phyloP scores from a whole-genome alignment of 768 basidiomycete species.

The Lenzites betulinus region DNA sequence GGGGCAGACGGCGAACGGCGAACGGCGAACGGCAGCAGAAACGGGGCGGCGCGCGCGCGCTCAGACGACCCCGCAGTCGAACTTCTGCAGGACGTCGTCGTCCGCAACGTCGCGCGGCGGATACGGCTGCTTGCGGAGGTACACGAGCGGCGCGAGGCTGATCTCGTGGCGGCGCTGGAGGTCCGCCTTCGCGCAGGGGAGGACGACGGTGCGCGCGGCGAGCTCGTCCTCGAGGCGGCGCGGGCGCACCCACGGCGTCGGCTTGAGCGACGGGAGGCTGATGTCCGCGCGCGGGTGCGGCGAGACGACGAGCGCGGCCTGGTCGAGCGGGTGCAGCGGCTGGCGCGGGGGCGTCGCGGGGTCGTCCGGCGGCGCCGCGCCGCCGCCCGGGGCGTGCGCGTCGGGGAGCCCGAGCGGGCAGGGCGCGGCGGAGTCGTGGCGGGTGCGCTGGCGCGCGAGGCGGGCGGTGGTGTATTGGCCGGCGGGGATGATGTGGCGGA shows the following conservation, averaged over 20 bases:
- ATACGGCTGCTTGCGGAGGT: slow-evolving; percentile 60
- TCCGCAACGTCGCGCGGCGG: slow-evolving; percentile 69
- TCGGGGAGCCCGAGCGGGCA: background rate
- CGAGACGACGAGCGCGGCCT: background rate
- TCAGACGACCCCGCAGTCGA: slow-evolving; percentile 21
- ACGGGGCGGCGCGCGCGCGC: background rate
- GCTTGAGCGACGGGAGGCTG: slow-evolving; percentile 15
- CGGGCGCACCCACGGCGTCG: slow-evolving; percentile 20
- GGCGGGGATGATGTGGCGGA: slow-evolving; percentile 32
- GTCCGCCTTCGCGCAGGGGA: slow-evolving; percentile 20
- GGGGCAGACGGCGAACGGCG: too few species aligned
- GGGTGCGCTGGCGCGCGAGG: slow-evolving; percentile 28
- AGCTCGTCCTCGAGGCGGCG: slow-evolving; percentile 17
- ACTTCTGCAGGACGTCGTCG: slow-evolving; percentile 61
- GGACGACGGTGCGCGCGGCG: slow-evolving; percentile 18
- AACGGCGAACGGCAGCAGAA: background rate
- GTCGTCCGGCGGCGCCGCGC: background rate
- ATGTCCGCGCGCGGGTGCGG: slow-evolving; percentile 4
- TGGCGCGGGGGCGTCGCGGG: slow-evolving; percentile 5
- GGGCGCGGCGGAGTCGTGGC: slow-evolving; percentile 4
- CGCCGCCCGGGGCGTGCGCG: background rate
- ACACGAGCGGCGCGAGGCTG: slow-evolving; percentile 61
- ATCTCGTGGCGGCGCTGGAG: slow-evolving; percentile 21
- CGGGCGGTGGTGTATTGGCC: slow-evolving; percentile 38
- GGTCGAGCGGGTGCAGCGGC: slow-evolving; percentile 14